phyloP scores from a whole-genome alignment of 495 filamentous ascomycete species.

The Annulohypoxylon stygium region DNA sequence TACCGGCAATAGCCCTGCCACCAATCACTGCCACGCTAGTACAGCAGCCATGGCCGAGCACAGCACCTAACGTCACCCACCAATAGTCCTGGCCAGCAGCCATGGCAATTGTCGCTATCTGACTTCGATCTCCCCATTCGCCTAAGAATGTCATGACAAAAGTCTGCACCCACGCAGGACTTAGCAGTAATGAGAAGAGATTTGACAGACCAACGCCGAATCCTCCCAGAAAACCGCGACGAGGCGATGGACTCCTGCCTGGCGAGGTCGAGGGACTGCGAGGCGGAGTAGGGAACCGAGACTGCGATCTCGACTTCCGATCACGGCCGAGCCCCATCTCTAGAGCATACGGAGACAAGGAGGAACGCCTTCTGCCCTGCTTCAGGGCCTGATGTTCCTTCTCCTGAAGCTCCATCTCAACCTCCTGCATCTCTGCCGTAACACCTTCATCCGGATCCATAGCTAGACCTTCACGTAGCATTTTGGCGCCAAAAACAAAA shows the following conservation, averaged over 20 bases:
- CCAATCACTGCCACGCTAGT: slow-evolving; percentile 95
- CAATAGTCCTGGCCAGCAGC: slow-evolving; percentile 98
- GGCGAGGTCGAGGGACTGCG: slow-evolving; percentile 72
- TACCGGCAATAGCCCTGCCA: slow-evolving; percentile 90
- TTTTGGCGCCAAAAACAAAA: slow-evolving; percentile 85
- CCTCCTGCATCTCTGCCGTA: slow-evolving; percentile 95
- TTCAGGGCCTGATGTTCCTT: slow-evolving; percentile 81
- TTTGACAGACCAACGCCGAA: slow-evolving; percentile 78
- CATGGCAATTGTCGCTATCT: slow-evolving; percentile 99
- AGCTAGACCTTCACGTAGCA: slow-evolving; percentile 87
- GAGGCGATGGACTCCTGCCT: slow-evolving; percentile 60
- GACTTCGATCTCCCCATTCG: slow-evolving; percentile 97
- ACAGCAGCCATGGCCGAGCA: slow-evolving; percentile 88
- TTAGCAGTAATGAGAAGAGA: slow-evolving; percentile 86
- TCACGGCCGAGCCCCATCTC: slow-evolving; percentile 70
- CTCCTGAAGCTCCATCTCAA: slow-evolving; percentile 94
- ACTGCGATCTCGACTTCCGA: slow-evolving; percentile 70
- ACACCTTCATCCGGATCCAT: slow-evolving; percentile 93
- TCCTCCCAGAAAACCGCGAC: slow-evolving; percentile 56
- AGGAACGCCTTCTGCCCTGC: slow-evolving; percentile 65
- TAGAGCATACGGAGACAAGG: slow-evolving; percentile 72
- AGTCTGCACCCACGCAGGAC: slow-evolving; percentile 98
- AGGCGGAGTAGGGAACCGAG: slow-evolving; percentile 70
- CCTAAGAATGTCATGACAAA: slow-evolving; percentile 99
- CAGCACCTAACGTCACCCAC: slow-evolving; percentile 95